Evolutionary conservation across 2,329 filamentous ascomycete species (phyloP).

Genomic region (Calonectria naviculata): DNA sequence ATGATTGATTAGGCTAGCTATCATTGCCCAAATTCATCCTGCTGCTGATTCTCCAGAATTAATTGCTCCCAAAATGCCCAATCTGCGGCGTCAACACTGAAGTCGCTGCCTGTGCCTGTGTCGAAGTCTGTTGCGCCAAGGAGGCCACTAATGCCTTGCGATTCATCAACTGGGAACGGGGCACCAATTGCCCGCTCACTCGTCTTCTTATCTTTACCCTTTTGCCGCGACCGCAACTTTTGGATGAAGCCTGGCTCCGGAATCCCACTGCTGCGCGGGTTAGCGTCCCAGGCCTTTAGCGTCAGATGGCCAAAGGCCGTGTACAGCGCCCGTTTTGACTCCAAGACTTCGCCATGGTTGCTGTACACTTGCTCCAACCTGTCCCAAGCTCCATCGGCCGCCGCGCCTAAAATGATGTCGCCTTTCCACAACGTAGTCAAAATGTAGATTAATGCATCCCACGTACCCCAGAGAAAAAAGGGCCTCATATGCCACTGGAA

Average conservation of each 20-base stretch:
- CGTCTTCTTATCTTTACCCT: background rate
- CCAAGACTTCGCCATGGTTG: conserved; percentile 44
- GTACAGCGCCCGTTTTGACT: conserved; percentile 41
- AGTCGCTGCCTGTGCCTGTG: conserved; percentile 13
- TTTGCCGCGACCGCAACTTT: conserved; percentile 19
- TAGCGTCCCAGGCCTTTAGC: conserved; percentile 46
- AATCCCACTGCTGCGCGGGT: conserved; percentile 7
- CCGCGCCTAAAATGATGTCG: conserved; percentile 29
- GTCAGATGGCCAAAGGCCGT: conserved; percentile 43
- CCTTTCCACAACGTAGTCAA: conserved; percentile 40
- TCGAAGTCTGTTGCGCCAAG: background rate
- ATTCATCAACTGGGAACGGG: background rate
- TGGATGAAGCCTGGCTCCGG: conserved; percentile 38
- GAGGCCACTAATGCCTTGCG: conserved; percentile 1
- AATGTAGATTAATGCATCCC: conserved; percentile 47
- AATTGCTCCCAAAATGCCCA: conserved; percentile 44
- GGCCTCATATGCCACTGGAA: conserved; percentile 46
- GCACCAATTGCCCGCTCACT: background rate
- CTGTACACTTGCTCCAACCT: conserved; percentile 39
- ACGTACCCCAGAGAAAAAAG: conserved; percentile 44
- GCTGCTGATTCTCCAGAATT: background rate
- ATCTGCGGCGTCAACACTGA: conserved; percentile 31
- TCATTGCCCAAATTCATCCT: background rate
- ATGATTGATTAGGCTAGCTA: background rate
- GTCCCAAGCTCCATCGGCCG: conserved; percentile 36